These are phyloP conservation scores for Epichloe sibirici DNA, from an alignment of 2,329 filamentous ascomycete genomes.

Conservation along the genomic window DNA sequence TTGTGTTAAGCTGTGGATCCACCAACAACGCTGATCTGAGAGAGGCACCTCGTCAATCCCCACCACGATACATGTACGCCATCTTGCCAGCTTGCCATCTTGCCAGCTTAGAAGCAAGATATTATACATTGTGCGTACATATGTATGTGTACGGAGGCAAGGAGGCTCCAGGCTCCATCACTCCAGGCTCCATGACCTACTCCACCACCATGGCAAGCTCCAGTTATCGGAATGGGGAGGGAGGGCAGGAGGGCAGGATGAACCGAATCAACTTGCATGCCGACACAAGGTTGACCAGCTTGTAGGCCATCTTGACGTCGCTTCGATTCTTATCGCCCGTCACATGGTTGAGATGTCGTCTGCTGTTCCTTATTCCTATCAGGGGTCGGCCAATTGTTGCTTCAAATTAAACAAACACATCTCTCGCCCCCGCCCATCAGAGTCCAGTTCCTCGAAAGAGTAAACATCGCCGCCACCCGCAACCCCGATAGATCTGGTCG, in stretches of 20 bases:
- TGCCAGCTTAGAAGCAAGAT: conserved; percentile 8
- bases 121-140: not conserved
- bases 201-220: not conserved
- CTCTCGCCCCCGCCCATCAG: conserved; percentile 8
- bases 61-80: conserved; percentile 6
- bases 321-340: conserved; percentile 5
- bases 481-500: conserved; percentile 5
- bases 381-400: conserved; percentile 5
- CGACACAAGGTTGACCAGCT: conserved; percentile 6
- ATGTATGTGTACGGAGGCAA: conserved; percentile 1
- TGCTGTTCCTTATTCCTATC: conserved; percentile 2
- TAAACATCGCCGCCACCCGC: conserved; percentile 7
- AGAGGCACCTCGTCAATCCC: conserved; percentile 9
- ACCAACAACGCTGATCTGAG: conserved; percentile 9
- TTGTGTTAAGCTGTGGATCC: conserved; percentile 6
- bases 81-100: conserved; percentile 7
- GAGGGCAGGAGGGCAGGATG: not conserved
- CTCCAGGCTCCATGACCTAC: not conserved
- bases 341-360: conserved; percentile 5
- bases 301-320: conserved; percentile 1
- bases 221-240: conserved; percentile 4
- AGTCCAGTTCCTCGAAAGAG: conserved; percentile 5
- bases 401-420: conserved; percentile 10
- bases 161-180: too few relatives aligned
- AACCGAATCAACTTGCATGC: conserved; percentile 5